These are phyloP conservation scores for Termitomyces titanicus DNA, from an alignment of 768 basidiomycete species.

Conservation along the genomic window DNA sequence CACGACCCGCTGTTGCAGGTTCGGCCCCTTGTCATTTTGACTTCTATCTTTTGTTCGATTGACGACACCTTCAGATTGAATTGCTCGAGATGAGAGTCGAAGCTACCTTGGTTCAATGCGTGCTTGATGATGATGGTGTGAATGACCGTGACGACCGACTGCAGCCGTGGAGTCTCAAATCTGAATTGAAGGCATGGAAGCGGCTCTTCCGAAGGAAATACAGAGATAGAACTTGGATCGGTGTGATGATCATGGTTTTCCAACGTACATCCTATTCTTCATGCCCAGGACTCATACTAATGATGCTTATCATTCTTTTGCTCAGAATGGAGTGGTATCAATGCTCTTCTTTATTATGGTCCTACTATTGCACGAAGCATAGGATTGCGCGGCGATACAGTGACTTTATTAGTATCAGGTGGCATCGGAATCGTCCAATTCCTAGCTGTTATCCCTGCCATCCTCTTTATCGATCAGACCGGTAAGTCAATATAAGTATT, in stretches of 20 bases:
- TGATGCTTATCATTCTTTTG: not conserved
- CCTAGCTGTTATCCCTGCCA: slow-evolving; percentile 70
- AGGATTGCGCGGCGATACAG: slow-evolving; percentile 56
- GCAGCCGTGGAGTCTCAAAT: slow-evolving; percentile 18
- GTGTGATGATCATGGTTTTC: slow-evolving; percentile 75
- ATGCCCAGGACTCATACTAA: not conserved
- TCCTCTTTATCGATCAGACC: slow-evolving; percentile 62
- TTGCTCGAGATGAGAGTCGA: slow-evolving; percentile 76
- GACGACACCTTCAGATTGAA: slow-evolving; percentile 46
- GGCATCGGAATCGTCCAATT: slow-evolving; percentile 80
- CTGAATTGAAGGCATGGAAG: slow-evolving; percentile 48
- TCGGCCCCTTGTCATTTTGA: not conserved
- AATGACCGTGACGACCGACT: slow-evolving; percentile 7
- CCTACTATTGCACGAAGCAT: slow-evolving; percentile 66
- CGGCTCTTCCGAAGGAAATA: slow-evolving; percentile 52
- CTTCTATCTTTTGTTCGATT: not conserved
- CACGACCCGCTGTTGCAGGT: slow-evolving; percentile 53
- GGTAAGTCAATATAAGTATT: slow-evolving; percentile 31
- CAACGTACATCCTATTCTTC: slow-evolving; percentile 53
- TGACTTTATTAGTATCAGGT: slow-evolving; percentile 66
- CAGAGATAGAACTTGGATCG: slow-evolving; percentile 61
- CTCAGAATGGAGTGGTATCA: slow-evolving; percentile 85
- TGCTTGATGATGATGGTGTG: slow-evolving; percentile 17
- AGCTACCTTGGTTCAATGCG: slow-evolving; percentile 45
- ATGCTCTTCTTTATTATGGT: slow-evolving; percentile 80